These are phyloP conservation scores for Cystobasidiaceae sp. DNA, from an alignment of 1,284 basidiomycete genomes.

Conservation along the genomic window DNA sequence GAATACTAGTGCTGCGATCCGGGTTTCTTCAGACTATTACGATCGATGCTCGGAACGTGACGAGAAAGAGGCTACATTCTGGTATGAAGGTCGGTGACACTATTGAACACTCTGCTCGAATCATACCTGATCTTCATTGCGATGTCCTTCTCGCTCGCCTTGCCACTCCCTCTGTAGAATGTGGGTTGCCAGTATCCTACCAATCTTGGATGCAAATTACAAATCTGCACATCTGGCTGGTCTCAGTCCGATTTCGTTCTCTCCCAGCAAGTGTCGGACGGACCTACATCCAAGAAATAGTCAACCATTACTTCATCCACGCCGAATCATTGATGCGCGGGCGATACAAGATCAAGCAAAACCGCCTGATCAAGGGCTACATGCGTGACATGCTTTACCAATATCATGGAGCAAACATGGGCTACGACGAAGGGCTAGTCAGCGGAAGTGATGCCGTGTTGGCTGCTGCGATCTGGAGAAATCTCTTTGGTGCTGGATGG, in stretches of 20 bases:
- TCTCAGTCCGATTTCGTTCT: conserved; percentile 79
- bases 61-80: conserved; percentile 50
- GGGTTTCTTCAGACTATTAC: conserved; percentile 54
- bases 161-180: conserved; percentile 55
- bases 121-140: conserved; percentile 34
- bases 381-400: conserved; percentile 87
- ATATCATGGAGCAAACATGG: conserved; percentile 76
- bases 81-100: conserved; percentile 42
- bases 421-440: conserved; percentile 74
- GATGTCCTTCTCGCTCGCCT: neutral
- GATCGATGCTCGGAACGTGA: conserved; percentile 52
- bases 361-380: conserved; percentile 72
- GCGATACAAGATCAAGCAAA: conserved; percentile 67
- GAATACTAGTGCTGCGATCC: conserved; percentile 51
- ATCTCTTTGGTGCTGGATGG: conserved; percentile 61
- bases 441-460: conserved; percentile 64
- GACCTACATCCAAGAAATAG: conserved; percentile 68
- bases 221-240: conserved; percentile 86
- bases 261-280: conserved; percentile 64
- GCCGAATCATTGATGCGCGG: conserved; percentile 81
- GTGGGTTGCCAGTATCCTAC: conserved; percentile 83
- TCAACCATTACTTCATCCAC: conserved; percentile 96
- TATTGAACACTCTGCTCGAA: no score
- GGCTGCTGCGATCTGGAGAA: conserved; percentile 85
- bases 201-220: conserved; percentile 97